Evolutionary conservation across 2,329 filamentous ascomycete genomes (phyloP).

Genomic region (Leptosphaerulina australis): DNA sequence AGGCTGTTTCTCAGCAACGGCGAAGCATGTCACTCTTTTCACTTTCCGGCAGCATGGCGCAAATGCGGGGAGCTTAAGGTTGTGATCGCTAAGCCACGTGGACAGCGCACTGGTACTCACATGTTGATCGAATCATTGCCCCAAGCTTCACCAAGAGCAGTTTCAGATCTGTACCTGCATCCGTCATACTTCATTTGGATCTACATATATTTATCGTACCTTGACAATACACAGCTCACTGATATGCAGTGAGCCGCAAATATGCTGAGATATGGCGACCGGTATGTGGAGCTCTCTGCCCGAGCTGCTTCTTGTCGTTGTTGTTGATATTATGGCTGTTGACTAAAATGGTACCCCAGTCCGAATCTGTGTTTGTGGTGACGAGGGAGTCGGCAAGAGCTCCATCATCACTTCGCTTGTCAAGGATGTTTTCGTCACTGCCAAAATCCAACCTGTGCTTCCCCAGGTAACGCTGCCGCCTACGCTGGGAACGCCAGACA

Average conservation of each 20-base stretch:
- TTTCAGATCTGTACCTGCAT: conserved; percentile 9
- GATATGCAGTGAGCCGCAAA: conserved; percentile 23
- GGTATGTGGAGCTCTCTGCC: conserved; percentile 27
- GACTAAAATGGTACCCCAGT: conserved; percentile 57
- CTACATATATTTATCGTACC: neutral
- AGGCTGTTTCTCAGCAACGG: conserved; percentile 5
- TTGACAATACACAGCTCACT: neutral
- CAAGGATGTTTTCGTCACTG: conserved; percentile 94
- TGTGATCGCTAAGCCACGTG: conserved; percentile 15
- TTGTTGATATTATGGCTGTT: conserved; percentile 8
- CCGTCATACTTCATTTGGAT: neutral
- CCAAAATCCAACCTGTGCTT: conserved; percentile 92
- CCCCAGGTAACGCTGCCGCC: conserved; percentile 95
- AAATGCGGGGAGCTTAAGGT: conserved; percentile 17
- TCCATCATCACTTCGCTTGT: conserved; percentile 87
- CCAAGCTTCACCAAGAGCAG: conserved; percentile 7
- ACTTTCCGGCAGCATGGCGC: conserved; percentile 10
- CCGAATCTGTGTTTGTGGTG: conserved; percentile 93
- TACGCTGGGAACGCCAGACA: conserved; percentile 89
- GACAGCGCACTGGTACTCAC: conserved; percentile 4
- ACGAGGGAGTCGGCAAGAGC: conserved; percentile 69
- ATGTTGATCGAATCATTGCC: conserved; percentile 15
- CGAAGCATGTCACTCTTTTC: conserved; percentile 5
- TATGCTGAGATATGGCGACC: conserved; percentile 37
- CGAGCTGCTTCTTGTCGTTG: neutral